Evolutionary conservation across 306 rosid genomes (phyloP), one percentile per base, ranked within the genome.

Genomic region (Trichosanthes cucumerina): DNA sequence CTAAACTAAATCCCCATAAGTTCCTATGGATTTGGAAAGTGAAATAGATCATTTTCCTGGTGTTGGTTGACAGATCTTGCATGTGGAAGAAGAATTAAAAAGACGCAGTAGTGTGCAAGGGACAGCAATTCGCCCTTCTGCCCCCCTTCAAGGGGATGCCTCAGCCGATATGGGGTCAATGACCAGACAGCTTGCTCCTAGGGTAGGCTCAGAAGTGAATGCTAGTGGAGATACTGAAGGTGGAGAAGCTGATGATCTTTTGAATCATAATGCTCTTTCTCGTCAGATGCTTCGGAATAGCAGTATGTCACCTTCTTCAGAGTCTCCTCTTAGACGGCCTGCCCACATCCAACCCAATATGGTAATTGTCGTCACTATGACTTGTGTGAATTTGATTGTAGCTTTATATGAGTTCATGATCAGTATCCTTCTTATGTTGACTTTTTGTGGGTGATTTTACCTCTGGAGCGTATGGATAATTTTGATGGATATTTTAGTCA

Each of bases 221-320:
- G 73, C 84, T 79, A 82, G 58, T 74, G 96, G 90, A 71, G 89
- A 91, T 71, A 77, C 84, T 78, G 97, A 92, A 83, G 96, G 92
- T 53, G 89, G 82, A 77, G 99, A 89, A 82, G 88, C 87, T 5
- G 97, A 95, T 75, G 92, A 88, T 75, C 87, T 81, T 75, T 81
- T 83, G 58, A 89, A 89, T 79, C 91, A 85, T 69, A 84, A 83
- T 72, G 49, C 78, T 80, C 91, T 78, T 84, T 74, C 92, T 82
- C 89, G 89, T 33, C 96, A 81, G 47, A n/a, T 84, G 21, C 80
- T 83, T 80, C 80, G 85, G 81, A 88, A 87, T 46, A 88, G 89
- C 87, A 90, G 98, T 77, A 83, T 84, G 90, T 95, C 98, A 0
- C 97, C 97, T 74, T 91, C 97, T 76, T 91, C 97, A 73, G 98